phyloP scores from a whole-genome alignment of 169 alveolate genomes.

The Condylostoma magnum region DNA sequence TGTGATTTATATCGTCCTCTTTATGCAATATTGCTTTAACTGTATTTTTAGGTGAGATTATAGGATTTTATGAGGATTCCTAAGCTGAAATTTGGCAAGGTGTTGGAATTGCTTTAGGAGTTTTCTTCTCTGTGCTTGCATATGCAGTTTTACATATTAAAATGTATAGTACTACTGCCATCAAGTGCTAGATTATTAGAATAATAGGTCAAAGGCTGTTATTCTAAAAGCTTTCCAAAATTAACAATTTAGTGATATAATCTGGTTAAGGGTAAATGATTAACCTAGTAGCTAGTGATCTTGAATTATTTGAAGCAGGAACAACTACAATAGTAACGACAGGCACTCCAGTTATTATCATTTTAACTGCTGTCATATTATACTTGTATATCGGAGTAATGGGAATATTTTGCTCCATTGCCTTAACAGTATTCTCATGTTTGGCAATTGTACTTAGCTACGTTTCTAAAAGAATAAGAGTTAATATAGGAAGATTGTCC shows the following conservation, averaged over 20 bases:
- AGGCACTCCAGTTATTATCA: no score
- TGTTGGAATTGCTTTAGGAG: background rate
- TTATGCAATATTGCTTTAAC: background rate
- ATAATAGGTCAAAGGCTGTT: background rate
- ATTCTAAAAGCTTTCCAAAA: background rate
- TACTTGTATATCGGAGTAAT: no score
- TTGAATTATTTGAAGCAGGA: background rate
- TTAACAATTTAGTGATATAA: background rate
- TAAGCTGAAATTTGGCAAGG: background rate
- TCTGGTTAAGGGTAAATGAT: slow-evolving; percentile 6
- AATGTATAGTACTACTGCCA: background rate
- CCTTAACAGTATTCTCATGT: no score
- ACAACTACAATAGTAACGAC: no score
- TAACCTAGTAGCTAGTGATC: background rate
- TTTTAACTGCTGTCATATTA: no score
- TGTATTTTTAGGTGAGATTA: background rate
- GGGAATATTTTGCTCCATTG: no score
- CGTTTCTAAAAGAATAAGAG: no score
- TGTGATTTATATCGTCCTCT: background rate
- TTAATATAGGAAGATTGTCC: no score
- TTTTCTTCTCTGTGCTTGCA: background rate
- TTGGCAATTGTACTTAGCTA: no score
- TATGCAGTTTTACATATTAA: background rate
- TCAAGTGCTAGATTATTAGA: background rate
- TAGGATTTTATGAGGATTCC: background rate